Conservation (phyloP, 495 filamentous ascomycete genomes). For the Neurospora hispaniola region DNA sequence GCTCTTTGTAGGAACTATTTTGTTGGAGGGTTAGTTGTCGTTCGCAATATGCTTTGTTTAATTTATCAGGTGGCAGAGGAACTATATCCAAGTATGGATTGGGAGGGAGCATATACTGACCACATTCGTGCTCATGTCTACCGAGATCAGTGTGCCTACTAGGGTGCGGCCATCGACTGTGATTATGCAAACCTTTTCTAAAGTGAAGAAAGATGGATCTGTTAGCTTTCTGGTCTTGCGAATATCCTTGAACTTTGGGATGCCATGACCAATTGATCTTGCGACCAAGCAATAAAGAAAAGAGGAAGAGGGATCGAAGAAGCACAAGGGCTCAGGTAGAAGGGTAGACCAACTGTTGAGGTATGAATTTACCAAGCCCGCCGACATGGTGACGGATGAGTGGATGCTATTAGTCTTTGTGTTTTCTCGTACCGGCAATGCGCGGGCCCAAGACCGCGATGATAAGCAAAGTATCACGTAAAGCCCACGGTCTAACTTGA, state of each 20-base stretch:
- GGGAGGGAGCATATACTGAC: slow-evolving; percentile 26
- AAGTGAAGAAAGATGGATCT: not conserved
- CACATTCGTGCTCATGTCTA: slow-evolving; percentile 87
- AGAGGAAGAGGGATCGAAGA: not conserved
- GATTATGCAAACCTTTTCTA: slow-evolving; percentile 85
- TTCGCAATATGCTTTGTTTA: no score
- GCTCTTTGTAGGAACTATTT: slow-evolving; percentile 61
- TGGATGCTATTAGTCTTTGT: not conserved
- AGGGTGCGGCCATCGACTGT: slow-evolving; percentile 89
- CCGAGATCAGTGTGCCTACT: slow-evolving; percentile 71
- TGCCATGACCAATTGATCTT: not conserved
- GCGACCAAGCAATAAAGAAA: not conserved
- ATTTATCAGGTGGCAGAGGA: no score
- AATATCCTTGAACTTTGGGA: not conserved
- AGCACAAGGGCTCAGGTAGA: not conserved
- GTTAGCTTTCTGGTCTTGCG: slow-evolving; percentile 13
- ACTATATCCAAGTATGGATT: not conserved
- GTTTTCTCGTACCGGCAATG: not conserved
- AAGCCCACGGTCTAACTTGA: not conserved
- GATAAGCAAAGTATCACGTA: not conserved
- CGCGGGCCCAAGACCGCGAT: not conserved
- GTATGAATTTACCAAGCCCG: slow-evolving; percentile 2
- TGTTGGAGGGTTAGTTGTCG: no score
- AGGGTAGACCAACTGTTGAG: slow-evolving; percentile 4
- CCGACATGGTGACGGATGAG: slow-evolving; percentile 3